Evolutionary conservation across 805 yeast species (phyloP).

Genomic region (Tetrapisispora fleetii): DNA sequence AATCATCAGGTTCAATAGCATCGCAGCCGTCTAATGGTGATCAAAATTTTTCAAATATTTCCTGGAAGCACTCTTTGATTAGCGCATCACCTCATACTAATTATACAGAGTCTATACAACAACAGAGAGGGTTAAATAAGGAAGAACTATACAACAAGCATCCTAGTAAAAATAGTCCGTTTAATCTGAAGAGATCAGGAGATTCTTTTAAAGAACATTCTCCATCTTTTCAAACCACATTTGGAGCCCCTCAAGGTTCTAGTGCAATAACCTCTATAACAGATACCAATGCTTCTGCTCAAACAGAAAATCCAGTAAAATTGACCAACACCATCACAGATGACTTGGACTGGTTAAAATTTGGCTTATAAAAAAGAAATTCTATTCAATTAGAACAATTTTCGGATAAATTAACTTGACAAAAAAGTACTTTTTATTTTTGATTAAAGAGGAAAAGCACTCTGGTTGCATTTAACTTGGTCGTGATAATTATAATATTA

Average conservation of each 20-base stretch:
- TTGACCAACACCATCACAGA: constrained; percentile 13
- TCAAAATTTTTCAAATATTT: neutral
- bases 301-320: constrained; percentile 4
- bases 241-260: constrained; percentile 7
- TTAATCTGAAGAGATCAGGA: neutral
- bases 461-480: constrained; percentile 1
- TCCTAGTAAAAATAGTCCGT: neutral
- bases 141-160: constrained; percentile 2
- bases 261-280: constrained; percentile 10
- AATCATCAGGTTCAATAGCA: neutral
- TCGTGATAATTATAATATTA: neutral
- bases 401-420: neutral
- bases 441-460: neutral
- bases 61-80: neutral
- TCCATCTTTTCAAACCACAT: constrained; percentile 2
- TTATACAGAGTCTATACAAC: constrained; percentile 19
- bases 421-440: neutral
- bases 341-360: constrained; percentile 30
- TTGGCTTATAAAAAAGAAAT: constrained; percentile 21
- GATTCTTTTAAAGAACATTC: constrained; percentile 4
- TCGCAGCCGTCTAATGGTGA: neutral
- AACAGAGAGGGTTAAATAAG: constrained; percentile 14
- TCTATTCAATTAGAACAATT: neutral
- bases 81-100: constrained; percentile 21
- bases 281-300: constrained; percentile 5